Conservation (phyloP, 2,329 filamentous ascomycete species). For the Beauveria pseudobassiana region DNA sequence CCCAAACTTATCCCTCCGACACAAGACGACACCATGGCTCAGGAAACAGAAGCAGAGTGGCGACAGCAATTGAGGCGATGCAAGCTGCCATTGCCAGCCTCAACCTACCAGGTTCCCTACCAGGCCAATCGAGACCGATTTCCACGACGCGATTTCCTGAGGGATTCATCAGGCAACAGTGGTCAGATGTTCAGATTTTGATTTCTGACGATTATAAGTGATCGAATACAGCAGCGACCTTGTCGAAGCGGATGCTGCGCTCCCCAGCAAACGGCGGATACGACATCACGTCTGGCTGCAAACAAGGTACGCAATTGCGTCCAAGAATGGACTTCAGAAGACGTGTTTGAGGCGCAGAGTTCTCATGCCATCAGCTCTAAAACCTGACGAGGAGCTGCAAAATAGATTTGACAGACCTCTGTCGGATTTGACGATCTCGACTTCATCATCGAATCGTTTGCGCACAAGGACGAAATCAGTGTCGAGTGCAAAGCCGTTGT, state of each 20-base stretch:
- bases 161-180: conserved; percentile 49
- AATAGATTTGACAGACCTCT: conserved; percentile 80
- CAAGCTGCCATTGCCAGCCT: conserved; percentile 72
- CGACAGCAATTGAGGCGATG: conserved; percentile 82
- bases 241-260: conserved; percentile 36
- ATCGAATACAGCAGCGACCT: conserved; percentile 60
- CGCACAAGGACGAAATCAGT: conserved; percentile 63
- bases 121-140: conserved; percentile 37
- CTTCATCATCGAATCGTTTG: conserved; percentile 83
- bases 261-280: conserved; percentile 32
- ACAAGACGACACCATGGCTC: neutral
- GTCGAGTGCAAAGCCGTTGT: conserved; percentile 30
- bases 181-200: conserved; percentile 92
- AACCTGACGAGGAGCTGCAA: conserved; percentile 78
- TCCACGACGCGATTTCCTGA: conserved; percentile 57
- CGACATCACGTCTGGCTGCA: conserved; percentile 60
- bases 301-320: conserved; percentile 56
- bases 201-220: conserved; percentile 68
- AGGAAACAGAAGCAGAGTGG: conserved; percentile 58
- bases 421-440: conserved; percentile 92
- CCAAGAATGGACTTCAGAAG: conserved; percentile 59
- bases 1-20: neutral
- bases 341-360: conserved; percentile 74
- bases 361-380: conserved; percentile 60
- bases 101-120: conserved; percentile 34